phyloP scores from a whole-genome alignment of 805 yeast species.

The Cyberlindnera japonica region DNA sequence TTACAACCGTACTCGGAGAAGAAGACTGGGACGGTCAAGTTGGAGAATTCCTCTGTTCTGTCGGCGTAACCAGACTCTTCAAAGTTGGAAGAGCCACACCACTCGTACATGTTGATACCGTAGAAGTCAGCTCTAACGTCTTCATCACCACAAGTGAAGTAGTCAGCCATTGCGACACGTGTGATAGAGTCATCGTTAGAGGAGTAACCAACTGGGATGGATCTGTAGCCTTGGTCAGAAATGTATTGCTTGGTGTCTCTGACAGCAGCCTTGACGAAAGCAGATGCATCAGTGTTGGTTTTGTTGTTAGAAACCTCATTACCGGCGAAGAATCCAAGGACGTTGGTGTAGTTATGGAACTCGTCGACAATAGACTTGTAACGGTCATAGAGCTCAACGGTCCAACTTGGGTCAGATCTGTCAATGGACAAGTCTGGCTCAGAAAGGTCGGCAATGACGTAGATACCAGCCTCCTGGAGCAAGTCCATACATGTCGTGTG shows the following conservation, averaged over 20 bases:
- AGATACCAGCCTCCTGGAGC: slow-evolving; percentile 71
- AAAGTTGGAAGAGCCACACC: slow-evolving; percentile 72
- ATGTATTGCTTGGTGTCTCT: slow-evolving; percentile 75
- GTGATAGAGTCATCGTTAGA: slow-evolving; percentile 71
- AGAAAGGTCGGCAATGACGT: slow-evolving; percentile 75
- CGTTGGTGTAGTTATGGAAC: slow-evolving; percentile 66
- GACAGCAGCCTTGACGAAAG: slow-evolving; percentile 79
- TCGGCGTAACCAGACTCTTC: slow-evolving; percentile 58
- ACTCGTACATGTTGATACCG: slow-evolving; percentile 86
- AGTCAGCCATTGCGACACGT: slow-evolving; percentile 66
- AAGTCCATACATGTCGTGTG: slow-evolving; percentile 67
- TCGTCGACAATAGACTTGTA: slow-evolving; percentile 67
- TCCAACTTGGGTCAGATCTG: slow-evolving; percentile 63
- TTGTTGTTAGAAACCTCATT: slow-evolving; percentile 73
- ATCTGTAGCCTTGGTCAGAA: slow-evolving; percentile 54
- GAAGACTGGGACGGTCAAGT: slow-evolving; percentile 68
- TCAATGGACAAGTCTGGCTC: slow-evolving; percentile 62
- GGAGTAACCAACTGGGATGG: slow-evolving; percentile 78
- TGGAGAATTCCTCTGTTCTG: slow-evolving; percentile 60
- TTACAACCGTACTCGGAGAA: slow-evolving; percentile 86
- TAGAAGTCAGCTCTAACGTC: slow-evolving; percentile 72
- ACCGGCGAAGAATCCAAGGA: slow-evolving; percentile 83
- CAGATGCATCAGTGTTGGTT: slow-evolving; percentile 69
- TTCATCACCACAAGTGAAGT: slow-evolving; percentile 69
- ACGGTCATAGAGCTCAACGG: slow-evolving; percentile 56